A percentile compares a stretch with the other conserved stretches of the same genome.
Conservation (phyloP, 768 basidiomycete genomes). For the Rhizopogon roseolus region DNA sequence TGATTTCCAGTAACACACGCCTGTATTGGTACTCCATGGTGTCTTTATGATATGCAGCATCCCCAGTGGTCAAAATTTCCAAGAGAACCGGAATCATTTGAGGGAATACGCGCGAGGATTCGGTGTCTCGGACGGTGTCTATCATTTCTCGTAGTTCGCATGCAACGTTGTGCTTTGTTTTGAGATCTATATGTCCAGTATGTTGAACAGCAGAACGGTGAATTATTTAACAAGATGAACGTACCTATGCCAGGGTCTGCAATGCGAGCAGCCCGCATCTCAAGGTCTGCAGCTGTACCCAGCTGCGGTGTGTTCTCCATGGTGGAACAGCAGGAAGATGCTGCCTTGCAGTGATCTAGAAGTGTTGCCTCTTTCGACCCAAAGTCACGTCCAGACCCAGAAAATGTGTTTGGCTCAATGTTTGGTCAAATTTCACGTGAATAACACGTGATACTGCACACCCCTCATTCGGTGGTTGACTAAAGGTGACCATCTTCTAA, state of each 20-base stretch:
- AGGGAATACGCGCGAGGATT: constrained; percentile 63
- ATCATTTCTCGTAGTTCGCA: constrained; percentile 78
- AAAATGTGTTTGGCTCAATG: constrained; percentile 25
- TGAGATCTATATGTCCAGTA: constrained; percentile 47
- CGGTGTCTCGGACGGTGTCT: constrained; percentile 72
- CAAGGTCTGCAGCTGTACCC: constrained; percentile 53
- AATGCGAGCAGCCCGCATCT: constrained; percentile 66
- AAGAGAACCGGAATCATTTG: constrained; percentile 71
- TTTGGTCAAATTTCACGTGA: constrained; percentile 29
- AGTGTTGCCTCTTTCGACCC: not conserved
- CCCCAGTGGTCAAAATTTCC: constrained; percentile 65
- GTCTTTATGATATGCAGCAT: constrained; percentile 64
- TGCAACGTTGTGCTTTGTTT: constrained; percentile 64
- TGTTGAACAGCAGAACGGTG: not conserved
- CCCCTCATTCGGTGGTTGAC: not conserved
- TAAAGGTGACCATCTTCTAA: too few species aligned
- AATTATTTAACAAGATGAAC: constrained; percentile 10
- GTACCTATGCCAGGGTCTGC: constrained; percentile 72
- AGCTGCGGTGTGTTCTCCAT: constrained; percentile 44
- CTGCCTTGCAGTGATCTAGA: not conserved
- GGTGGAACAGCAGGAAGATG: constrained; percentile 1
- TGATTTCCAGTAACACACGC: constrained; percentile 79
- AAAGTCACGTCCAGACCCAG: constrained; percentile 14
- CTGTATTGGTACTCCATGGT: constrained; percentile 77
- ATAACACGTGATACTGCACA: constrained; percentile 18